Evolutionary conservation across 148 eudicot species (phyloP).

Genomic region (Silene conica): DNA sequence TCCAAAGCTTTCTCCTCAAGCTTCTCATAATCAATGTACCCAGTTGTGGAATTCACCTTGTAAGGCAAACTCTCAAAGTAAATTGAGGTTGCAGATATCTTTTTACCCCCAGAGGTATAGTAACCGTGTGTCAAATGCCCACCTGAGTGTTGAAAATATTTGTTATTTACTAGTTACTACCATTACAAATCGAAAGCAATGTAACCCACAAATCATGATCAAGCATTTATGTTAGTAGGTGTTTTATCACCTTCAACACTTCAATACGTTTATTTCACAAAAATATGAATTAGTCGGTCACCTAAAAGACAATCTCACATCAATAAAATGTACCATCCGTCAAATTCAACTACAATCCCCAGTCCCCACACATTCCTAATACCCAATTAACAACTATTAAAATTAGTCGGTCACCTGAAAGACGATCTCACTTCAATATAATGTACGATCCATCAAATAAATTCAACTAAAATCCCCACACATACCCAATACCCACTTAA

Average conservation of each 20-base stretch:
- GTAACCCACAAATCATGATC: not conserved
- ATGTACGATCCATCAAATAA: not conserved
- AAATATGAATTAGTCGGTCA: not conserved
- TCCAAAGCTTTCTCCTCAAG: constrained; percentile 91
- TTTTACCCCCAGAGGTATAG: constrained; percentile 80
- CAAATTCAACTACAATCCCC: not conserved
- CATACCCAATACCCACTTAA: no score
- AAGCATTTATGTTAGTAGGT: no score
- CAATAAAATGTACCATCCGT: not conserved
- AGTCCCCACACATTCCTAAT: no score
- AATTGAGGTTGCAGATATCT: constrained; percentile 84
- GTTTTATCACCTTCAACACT: no score
- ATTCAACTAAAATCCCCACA: not conserved
- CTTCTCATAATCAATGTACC: constrained; percentile 85
- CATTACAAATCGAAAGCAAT: not conserved
- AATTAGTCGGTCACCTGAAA: not conserved
- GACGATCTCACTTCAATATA: no score
- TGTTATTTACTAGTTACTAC: not conserved
- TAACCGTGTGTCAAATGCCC: constrained; percentile 95
- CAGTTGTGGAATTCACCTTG: constrained; percentile 69
- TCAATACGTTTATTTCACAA: no score
- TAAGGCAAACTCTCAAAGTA: constrained; percentile 97
- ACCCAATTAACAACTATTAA: not conserved
- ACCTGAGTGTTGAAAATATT: constrained; percentile 23
- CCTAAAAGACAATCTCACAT: no score